phyloP scores from a whole-genome alignment of 805 yeast genomes.

The Cyberlindnera maclurae region DNA sequence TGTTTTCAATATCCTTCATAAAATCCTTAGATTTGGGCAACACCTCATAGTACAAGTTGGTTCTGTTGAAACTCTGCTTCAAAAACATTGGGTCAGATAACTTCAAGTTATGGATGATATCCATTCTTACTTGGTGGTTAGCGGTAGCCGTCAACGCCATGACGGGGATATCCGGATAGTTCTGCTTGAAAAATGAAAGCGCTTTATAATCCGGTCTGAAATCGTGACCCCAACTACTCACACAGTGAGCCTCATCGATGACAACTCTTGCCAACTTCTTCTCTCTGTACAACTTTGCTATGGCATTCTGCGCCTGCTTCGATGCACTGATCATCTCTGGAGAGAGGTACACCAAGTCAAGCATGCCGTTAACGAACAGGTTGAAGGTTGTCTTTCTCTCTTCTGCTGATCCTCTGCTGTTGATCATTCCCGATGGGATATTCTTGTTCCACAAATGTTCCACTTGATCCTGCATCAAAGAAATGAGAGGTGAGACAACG shows the following conservation, averaged over 20 bases:
- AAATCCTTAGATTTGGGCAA: conserved; percentile 50
- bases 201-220: conserved; percentile 93
- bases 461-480: conserved; percentile 97
- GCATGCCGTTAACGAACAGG: conserved; percentile 53
- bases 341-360: conserved; percentile 78
- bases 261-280: conserved; percentile 74
- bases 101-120: conserved; percentile 72
- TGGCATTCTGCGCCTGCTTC: conserved; percentile 54
- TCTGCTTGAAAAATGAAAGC: conserved; percentile 60
- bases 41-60: conserved; percentile 77
- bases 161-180: conserved; percentile 76
- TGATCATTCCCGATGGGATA: conserved; percentile 82
- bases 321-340: conserved; percentile 92
- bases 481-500: conserved; percentile 89
- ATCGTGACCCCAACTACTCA: conserved; percentile 98
- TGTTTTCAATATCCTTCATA: conserved; percentile 51
- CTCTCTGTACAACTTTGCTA: conserved; percentile 47
- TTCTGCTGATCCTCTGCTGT: conserved; percentile 60
- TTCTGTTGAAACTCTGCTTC: conserved; percentile 88
- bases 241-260: conserved; percentile 97
- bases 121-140: conserved; percentile 79
- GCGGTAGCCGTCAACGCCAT: conserved; percentile 99
- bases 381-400: conserved; percentile 60
- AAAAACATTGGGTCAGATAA: conserved; percentile 55
- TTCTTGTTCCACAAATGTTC: conserved; percentile 61